Evolutionary conservation across 148 eudicot genomes (phyloP), one percentile per base, ranked within the genome.

Genomic region (Talinum fruticosum): DNA sequence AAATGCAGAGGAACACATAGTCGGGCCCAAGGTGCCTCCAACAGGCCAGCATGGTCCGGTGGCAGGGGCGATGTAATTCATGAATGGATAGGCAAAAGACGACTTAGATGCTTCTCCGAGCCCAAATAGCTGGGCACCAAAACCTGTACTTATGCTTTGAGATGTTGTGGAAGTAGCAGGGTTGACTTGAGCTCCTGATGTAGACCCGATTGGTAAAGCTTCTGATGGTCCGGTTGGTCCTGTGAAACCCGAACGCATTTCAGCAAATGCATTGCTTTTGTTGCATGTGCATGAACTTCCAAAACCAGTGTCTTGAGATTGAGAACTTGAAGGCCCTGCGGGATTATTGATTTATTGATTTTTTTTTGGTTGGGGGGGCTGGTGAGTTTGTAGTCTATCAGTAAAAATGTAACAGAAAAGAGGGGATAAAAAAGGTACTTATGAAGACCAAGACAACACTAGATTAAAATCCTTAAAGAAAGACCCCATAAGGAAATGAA

Each of bases 321-420:
- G 19, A 71, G 21, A 26, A 71, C 33, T 71, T 6, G 57, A 71
- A 71, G 54, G 23, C 16, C 73, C 73, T 71, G 73, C 53, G 44
- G n/a, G 44, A 59, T n/a, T n/a, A n/a, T n/a, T n/a, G n/a, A n/a
- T n/a, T n/a, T n/a, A n/a, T n/a, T n/a, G n/a, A n/a, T n/a, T n/a
- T n/a, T n/a, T n/a, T n/a, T n/a, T n/a, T 12, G 47, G 12, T 41
- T 41, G 13, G 47, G 14, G 47, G 12, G 47, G 47, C 14, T 1
- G 8, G 12, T 41, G 47, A 41, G 47, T 41, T 41, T 12, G 47
- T 41, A 41, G 47, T 41, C 10, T 41, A 41, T 7, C 47, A 41
- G 1, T 41, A 41, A 41, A 1, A 41, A 41, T 41, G 12, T 41
- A 41, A 41, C 47, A 41, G 47, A 41, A 41, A 41, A 37, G n/a